Conservation (phyloP, 1,284 basidiomycete genomes). For the Trichosporon coremiiforme region DNA sequence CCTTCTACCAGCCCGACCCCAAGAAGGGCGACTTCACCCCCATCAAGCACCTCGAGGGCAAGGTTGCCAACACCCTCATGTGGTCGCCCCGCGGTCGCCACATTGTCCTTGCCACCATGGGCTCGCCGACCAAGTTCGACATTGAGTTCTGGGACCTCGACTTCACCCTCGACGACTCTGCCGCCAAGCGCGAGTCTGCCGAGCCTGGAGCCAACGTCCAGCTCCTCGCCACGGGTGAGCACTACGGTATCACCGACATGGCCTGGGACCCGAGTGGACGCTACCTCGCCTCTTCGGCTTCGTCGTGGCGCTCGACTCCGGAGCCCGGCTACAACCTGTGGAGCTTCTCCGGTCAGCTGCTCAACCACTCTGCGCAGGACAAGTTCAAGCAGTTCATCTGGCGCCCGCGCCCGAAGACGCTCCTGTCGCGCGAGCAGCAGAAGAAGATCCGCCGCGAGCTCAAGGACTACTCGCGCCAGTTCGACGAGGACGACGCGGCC, state of each 20-base stretch:
- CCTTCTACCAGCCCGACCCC: conserved; percentile 93
- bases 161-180: conserved; percentile 75
- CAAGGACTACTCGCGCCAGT: conserved; percentile 84
- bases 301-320: conserved; percentile 90
- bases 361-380: conserved; percentile 84
- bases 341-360: conserved; percentile 95
- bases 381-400: conserved; percentile 99
- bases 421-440: conserved; percentile 87
- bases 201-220: conserved; percentile 89
- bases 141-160: conserved; percentile 99
- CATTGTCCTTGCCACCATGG: conserved; percentile 92
- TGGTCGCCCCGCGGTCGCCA: conserved; percentile 98
- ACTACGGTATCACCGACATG: conserved; percentile 96
- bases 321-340: conserved; percentile 97
- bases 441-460: conserved; percentile 82
- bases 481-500: conserved; percentile 96
- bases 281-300: conserved; percentile 90
- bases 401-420: conserved; percentile 87
- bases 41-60: conserved; percentile 77
- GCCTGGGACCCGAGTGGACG: conserved; percentile 98
- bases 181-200: conserved; percentile 60
- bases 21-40: conserved; percentile 97
- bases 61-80: conserved; percentile 91
- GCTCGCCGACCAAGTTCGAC: conserved; percentile 92
- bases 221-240: conserved; percentile 80